A percentile compares a stretch with the other conserved stretches of the same genome.
Evolutionary conservation across 2,329 filamentous ascomycete genomes (phyloP).

Genomic region (Huntiella abstrusa): DNA sequence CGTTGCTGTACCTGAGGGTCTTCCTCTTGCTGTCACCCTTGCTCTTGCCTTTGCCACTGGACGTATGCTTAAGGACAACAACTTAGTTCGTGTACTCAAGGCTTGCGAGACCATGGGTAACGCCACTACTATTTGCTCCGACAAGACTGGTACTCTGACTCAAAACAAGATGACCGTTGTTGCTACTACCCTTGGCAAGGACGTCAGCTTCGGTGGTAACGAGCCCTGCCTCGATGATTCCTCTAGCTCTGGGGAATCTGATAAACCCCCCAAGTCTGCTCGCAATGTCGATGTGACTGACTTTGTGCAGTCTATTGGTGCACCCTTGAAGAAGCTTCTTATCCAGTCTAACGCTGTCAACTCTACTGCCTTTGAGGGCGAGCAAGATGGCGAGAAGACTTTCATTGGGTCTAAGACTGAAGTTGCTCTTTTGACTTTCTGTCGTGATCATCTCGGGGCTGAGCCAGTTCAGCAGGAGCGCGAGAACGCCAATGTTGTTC

Average conservation of each 20-base stretch:
- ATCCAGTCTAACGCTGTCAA: conserved; percentile 33
- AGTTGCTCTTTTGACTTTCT: conserved; percentile 32
- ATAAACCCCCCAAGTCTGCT: not conserved
- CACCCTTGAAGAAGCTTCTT: conserved; percentile 15
- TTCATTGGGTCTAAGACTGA: conserved; percentile 40
- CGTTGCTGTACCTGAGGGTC: conserved; percentile 46
- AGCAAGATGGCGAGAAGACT: conserved; percentile 23
- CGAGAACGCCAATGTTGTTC: conserved; percentile 26
- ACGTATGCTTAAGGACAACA: conserved; percentile 52
- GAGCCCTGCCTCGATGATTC: conserved; percentile 4
- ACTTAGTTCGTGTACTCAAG: conserved; percentile 45
- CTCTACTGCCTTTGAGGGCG: conserved; percentile 36
- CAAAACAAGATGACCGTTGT: conserved; percentile 62
- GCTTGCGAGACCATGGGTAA: conserved; percentile 59
- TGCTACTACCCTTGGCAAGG: conserved; percentile 40
- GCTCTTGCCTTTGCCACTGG: conserved; percentile 51
- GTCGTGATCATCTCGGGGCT: conserved; percentile 31
- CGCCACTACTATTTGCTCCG: conserved; percentile 57
- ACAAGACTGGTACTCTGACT: conserved; percentile 26
- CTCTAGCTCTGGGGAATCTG: not conserved
- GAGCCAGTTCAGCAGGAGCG: conserved; percentile 26
- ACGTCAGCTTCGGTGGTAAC: conserved; percentile 18
- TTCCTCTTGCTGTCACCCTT: conserved; percentile 48
- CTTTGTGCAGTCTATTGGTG: conserved; percentile 8
- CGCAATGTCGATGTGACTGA: conserved; percentile 4